Conservation (phyloP, 2,329 filamentous ascomycete species). For the Nemania diffusa region DNA sequence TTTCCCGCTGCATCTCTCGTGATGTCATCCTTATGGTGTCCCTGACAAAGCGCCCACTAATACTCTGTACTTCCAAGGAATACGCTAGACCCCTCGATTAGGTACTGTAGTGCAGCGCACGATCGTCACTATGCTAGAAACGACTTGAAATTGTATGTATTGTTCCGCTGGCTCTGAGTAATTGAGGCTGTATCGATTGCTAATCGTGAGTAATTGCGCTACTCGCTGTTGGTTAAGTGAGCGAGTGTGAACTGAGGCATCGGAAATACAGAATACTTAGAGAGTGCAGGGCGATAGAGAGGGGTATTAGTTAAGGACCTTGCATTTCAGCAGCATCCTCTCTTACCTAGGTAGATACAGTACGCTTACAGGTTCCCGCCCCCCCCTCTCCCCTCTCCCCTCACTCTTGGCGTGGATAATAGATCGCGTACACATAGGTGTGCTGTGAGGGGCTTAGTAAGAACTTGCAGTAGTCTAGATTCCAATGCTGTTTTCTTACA, state of each 20-base stretch:
- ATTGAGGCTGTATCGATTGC: not conserved
- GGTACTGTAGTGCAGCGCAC: too few relatives aligned
- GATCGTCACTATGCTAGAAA: not conserved
- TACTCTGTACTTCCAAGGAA: not conserved
- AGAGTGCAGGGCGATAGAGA: not conserved
- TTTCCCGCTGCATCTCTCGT: constrained; percentile 27
- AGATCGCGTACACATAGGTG: not conserved
- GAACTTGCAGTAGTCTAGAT: constrained; percentile 21
- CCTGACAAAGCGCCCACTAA: constrained; percentile 33
- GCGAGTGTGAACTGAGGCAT: not conserved
- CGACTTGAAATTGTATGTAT: not conserved
- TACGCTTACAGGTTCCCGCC: not conserved
- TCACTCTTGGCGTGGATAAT: constrained; percentile 22
- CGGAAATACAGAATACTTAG: not conserved
- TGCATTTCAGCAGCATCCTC: constrained; percentile 3
- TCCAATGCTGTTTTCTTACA: not conserved
- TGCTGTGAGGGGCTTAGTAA: constrained; percentile 25
- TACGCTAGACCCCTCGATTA: too few relatives aligned
- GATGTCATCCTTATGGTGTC: constrained; percentile 34
- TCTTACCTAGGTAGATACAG: not conserved
- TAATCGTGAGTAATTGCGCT: not conserved
- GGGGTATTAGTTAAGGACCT: constrained; percentile 13
- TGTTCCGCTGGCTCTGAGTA: not conserved
- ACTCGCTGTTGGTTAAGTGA: not conserved
- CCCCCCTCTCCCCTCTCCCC: constrained; percentile 4